Conservation (phyloP, 1,139 yeast species). For the Saccharomycopsis hybrid region DNA sequence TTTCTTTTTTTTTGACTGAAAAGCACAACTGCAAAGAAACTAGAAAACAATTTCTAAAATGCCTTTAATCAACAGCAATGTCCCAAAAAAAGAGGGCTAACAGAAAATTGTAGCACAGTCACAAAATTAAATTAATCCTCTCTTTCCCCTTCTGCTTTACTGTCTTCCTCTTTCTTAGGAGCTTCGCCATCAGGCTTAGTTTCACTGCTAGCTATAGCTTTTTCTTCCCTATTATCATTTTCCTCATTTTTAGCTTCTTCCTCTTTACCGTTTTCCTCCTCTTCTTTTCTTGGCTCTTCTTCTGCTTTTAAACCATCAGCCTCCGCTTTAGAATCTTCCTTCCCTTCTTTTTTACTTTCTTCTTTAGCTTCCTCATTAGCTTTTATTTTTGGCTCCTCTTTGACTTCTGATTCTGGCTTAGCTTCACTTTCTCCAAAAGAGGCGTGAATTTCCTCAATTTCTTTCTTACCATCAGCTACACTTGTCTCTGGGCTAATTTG, state of each 20-base stretch:
- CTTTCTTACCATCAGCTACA: constrained; percentile 53
- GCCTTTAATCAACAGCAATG: too few species aligned
- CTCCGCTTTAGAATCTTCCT: constrained; percentile 12
- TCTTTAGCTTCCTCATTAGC: constrained; percentile 19
- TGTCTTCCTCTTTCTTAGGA: constrained; percentile 1
- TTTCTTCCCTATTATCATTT: constrained; percentile 13
- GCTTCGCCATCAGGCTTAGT: too few species aligned
- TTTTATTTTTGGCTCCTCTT: constrained; percentile 16
- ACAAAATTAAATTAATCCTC: neutral
- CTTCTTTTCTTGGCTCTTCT: constrained; percentile 20
- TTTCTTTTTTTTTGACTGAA: too few species aligned
- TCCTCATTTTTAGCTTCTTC: constrained; percentile 20
- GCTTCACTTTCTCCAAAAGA: constrained; percentile 19
- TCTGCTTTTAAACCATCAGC: constrained; percentile 14
- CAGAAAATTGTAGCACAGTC: too few species aligned
- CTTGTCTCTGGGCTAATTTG: constrained; percentile 78
- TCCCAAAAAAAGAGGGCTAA: too few species aligned
- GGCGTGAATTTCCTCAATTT: constrained; percentile 36
- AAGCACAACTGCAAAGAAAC: too few species aligned
- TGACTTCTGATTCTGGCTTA: constrained; percentile 20
- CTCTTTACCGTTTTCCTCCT: constrained; percentile 18
- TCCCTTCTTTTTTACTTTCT: constrained; percentile 17
- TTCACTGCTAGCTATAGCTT: too few species aligned
- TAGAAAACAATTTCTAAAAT: too few species aligned
- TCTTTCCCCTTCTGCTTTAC: neutral